Evolutionary conservation across 768 basidiomycete species (phyloP).

Genomic region (Naganishia onofrii): DNA sequence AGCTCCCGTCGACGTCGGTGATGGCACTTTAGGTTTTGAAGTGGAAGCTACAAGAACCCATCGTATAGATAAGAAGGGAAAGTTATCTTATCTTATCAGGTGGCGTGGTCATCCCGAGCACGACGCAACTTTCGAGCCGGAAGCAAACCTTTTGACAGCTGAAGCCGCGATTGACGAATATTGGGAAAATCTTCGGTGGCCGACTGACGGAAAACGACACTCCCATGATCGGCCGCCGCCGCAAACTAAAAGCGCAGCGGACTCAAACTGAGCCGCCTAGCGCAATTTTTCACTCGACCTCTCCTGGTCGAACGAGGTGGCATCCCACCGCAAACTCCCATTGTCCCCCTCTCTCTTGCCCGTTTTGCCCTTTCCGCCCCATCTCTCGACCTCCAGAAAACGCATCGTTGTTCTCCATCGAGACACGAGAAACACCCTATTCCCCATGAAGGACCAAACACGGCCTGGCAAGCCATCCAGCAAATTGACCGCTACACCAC

Average conservation of each 20-base stretch:
- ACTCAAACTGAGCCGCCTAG: neutral
- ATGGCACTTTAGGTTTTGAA: no score
- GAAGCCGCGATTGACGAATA: slow-evolving; percentile 7
- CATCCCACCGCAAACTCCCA: neutral
- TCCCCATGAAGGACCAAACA: no score
- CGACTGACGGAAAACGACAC: neutral
- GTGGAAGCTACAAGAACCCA: neutral
- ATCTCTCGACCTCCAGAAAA: neutral
- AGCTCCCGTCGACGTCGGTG: neutral
- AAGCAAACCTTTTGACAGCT: slow-evolving; percentile 1
- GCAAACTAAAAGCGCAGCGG: neutral
- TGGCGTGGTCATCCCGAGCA: slow-evolving; percentile 5
- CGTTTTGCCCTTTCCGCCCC: neutral
- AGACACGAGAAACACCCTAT: no score
- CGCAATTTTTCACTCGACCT: neutral
- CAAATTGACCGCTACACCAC: no score
- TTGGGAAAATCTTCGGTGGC: neutral
- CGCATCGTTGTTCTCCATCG: neutral
- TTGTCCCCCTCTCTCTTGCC: neutral
- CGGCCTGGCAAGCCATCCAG: no score
- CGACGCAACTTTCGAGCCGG: slow-evolving; percentile 7
- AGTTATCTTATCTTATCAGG: neutral
- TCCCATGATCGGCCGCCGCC: neutral
- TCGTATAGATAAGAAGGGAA: slow-evolving; percentile 1
- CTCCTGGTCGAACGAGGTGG: neutral